Percentiles rank a stretch among this genome's conserved stretches.
Conservation (phyloP, 257 asterid genomes). For the Catharanthus roseus region DNA sequence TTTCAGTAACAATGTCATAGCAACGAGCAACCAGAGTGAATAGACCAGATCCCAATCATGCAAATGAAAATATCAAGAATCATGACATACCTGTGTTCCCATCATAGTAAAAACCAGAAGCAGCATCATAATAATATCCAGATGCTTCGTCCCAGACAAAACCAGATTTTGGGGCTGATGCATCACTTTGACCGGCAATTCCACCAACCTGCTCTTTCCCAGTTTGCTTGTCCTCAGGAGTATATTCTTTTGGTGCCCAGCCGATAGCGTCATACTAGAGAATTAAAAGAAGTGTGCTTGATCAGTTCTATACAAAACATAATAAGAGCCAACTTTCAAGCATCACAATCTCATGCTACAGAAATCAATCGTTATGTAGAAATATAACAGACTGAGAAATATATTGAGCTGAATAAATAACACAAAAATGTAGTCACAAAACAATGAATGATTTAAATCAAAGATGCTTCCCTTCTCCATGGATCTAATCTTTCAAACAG, state of each 20-base stretch:
- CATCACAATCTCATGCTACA: not conserved
- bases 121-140: conserved; percentile 93
- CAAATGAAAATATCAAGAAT: conserved; percentile 4
- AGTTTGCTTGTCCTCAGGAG: conserved; percentile 74
- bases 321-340: not conserved
- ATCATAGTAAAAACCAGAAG: conserved; percentile 96
- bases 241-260: conserved; percentile 97
- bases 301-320: conserved; percentile 1
- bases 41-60: not conserved
- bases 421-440: not conserved
- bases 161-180: conserved; percentile 81
- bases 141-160: conserved; percentile 99
- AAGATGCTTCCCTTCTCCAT: not conserved
- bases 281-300: conserved; percentile 16
- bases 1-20: not conserved
- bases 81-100: conserved; percentile 72
- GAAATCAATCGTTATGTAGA: not conserved
- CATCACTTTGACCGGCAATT: conserved; percentile 41
- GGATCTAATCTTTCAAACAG: not conserved
- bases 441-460: not conserved
- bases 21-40: not conserved
- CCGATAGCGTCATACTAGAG: conserved; percentile 93
- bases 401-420: not conserved
- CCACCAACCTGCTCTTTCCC: conserved; percentile 56
- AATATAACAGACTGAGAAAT: not conserved